Evolutionary conservation across 2,329 filamentous ascomycete genomes (phyloP).

Genomic region (Lachnellula suecica): DNA sequence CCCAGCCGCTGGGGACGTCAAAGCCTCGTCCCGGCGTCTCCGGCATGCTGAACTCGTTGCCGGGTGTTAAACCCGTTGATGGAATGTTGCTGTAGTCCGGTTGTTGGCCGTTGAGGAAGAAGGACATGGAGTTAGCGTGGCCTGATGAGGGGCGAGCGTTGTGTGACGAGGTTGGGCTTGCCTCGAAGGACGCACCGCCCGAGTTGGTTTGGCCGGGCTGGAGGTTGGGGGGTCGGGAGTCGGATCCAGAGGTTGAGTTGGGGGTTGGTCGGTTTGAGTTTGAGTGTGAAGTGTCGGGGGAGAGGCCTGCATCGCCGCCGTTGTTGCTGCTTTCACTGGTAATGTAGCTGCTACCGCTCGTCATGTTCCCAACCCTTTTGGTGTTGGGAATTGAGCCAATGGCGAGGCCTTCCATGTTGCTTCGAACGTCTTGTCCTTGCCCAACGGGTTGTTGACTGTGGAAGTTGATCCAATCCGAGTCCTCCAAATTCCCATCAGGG

Average conservation of each 20-base stretch:
- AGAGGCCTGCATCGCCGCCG: constrained; percentile 27
- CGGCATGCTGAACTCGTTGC: constrained; percentile 39
- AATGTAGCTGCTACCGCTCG: constrained; percentile 38
- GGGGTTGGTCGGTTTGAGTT: constrained; percentile 56
- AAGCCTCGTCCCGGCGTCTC: constrained; percentile 41
- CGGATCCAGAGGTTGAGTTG: constrained; percentile 53
- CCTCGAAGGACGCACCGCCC: constrained; percentile 47
- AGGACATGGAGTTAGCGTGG: constrained; percentile 37
- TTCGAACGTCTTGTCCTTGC: constrained; percentile 19
- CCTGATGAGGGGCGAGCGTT: constrained; percentile 6
- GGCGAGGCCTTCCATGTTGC: constrained; percentile 20
- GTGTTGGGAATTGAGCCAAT: constrained; percentile 16
- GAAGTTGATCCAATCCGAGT: background rate
- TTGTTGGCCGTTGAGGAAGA: constrained; percentile 20
- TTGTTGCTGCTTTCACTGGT: constrained; percentile 41
- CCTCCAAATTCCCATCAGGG: background rate
- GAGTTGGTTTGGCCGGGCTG: constrained; percentile 34
- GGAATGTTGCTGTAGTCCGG: constrained; percentile 23
- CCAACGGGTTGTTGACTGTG: background rate
- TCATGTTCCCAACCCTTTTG: constrained; percentile 1
- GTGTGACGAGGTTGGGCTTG: constrained; percentile 47
- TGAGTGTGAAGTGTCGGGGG: constrained; percentile 24
- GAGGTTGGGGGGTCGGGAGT: constrained; percentile 31
- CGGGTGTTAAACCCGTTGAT: constrained; percentile 23
- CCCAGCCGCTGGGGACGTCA: constrained; percentile 42